Evolutionary conservation across 768 basidiomycete species (phyloP), one percentile per base, ranked within the genome.

Genomic region (Lentinus brumalis): DNA sequence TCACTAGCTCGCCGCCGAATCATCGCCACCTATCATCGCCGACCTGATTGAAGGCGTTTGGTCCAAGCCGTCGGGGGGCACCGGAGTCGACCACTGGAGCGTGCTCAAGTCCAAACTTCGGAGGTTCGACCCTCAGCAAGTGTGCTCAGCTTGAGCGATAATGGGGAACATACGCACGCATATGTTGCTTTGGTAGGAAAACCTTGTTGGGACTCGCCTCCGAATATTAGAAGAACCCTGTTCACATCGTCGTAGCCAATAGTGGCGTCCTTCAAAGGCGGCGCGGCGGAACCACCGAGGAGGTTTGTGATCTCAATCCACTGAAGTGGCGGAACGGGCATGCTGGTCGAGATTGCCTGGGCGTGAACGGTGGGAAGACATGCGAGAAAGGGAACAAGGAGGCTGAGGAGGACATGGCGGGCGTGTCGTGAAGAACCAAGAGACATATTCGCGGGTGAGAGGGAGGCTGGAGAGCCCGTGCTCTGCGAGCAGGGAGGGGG

Each of bases 1-100:
- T 66, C 59, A 91, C 91, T 92, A 89, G 88, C 87, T 93, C 11
- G 90, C 89, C 47, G 90, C 91, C 63, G 82, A 83, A 76, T 93
- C 92, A 21, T 77, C 75, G 5, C 89, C 92, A 45, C 82, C 76
- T 42, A 91, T 68, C 31, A 87, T 84, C 42, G 82, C 81, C 73
- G 83, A 87, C 70, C 89, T 80, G 31, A 88, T 79, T 14, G 88
- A 77, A 8, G 91, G 91, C 7, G 72, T 72, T 0, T 68, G 68
- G 26, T 70, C 61, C 7, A 87, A 80, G 71, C 75, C 79, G 12
- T 73, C 9, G 21, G 86, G 83, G 26, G 87, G 82, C 3, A 68
- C 66, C 5, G 89, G 88, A 11, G 67, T 71, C 11, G 79, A 77
- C 92, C 92, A 94, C 8, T 75, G 74, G 46, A 89, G 75, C 38